Percentiles rank a stretch among this genome's conserved stretches.
Evolutionary conservation across 352 stramenopile genomes (phyloP).

Genomic region (Blastocystis hominis): DNA sequence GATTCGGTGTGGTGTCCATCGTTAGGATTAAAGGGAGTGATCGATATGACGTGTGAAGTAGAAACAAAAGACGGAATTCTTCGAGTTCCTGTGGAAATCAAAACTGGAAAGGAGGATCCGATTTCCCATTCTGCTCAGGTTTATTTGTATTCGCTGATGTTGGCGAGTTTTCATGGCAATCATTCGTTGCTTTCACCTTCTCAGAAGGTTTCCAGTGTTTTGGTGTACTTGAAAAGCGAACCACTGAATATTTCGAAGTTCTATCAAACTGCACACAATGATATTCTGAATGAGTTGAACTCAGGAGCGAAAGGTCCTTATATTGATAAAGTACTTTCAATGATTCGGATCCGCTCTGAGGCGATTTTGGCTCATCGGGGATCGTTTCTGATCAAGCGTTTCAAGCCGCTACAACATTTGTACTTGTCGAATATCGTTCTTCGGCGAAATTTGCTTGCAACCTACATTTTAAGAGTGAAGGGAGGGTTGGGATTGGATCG

Average conservation of each 20-base stretch:
- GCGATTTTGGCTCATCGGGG: neutral
- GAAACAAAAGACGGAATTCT: neutral
- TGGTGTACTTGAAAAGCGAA: constrained; percentile 46
- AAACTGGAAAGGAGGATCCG: constrained; percentile 31
- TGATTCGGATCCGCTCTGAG: neutral
- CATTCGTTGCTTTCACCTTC: neutral
- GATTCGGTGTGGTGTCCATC: constrained; percentile 30
- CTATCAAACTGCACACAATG: neutral
- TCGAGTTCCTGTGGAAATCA: constrained; percentile 39
- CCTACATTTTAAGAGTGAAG: neutral
- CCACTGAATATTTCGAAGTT: neutral
- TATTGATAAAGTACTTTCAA: neutral
- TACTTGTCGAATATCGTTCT: neutral
- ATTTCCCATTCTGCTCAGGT: constrained; percentile 32
- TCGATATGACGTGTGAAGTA: constrained; percentile 34
- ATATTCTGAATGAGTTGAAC: constrained; percentile 13
- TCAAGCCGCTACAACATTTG: neutral
- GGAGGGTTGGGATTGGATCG: neutral
- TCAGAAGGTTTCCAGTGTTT: neutral
- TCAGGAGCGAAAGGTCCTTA: neutral
- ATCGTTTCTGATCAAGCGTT: neutral
- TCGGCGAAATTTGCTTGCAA: constrained; percentile 14
- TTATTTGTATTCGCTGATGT: constrained; percentile 16
- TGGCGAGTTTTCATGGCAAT: neutral
- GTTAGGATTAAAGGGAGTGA: constrained; percentile 51